Base-by-base conservation (phyloP, 805 yeast genomes). In the Candida wancherniae region DNA sequence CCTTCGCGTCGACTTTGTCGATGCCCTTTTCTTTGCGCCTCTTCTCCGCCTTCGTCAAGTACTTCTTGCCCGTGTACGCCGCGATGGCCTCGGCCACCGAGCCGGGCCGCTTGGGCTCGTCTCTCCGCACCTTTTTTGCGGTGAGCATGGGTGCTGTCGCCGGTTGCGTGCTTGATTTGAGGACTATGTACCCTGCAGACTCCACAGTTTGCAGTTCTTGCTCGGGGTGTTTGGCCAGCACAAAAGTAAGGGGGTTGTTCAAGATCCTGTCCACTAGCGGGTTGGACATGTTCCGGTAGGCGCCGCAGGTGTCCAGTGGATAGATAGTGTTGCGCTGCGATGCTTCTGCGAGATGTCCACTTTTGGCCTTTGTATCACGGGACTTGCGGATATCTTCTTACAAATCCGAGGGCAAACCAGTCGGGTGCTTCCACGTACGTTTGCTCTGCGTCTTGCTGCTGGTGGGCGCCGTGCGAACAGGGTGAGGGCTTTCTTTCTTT, bases 221-320 rank as follows among this genome's bases (percentile, higher is more conserved):
- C 10, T 42, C 45, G 8, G 42, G 41, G 32, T 58, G 59, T 40
- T 67, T 73, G 10, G 84, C 87, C 4, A 75, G 64, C 32, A 71
- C 75, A 55, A 84, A 85, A 17, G 64, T 65, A 30, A 80, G 52
- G 7, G 86, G 87, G 34, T 73, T 72, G 17, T 77, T 57, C 23
- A 79, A 61, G 33, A 80, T 66, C 45, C 82, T 64, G 45, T 77
- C 84, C 37, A 78, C 73, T 26, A 77, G 52, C n/a, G 84, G 84
- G 29, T 73, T 65, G 20, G 48, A 38, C 43, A 42, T 42, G 34
- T 17, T n/a, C n/a, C n/a, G n/a, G n/a, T n/a, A n/a, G n/a, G n/a
- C n/a, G n/a, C n/a, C n/a, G n/a, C n/a, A n/a, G n/a, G n/a, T n/a
- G n/a, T n/a, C n/a, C n/a, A n/a, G n/a, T n/a, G n/a, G n/a, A n/a